Base-by-base conservation (phyloP, 257 asterid genomes). In the Solanum tarapatanum region DNA sequence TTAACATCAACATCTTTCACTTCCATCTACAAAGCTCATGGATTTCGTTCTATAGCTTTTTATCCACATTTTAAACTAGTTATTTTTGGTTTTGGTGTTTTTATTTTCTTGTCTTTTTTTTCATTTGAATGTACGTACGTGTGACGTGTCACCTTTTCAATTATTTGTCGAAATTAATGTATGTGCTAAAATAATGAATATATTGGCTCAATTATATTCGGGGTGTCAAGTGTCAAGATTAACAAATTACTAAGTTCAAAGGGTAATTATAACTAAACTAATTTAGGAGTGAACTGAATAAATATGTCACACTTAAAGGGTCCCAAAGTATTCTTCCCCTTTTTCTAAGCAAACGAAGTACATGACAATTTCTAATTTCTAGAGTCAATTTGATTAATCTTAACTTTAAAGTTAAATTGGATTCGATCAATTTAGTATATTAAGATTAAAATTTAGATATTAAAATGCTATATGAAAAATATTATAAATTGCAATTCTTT, bases 41-140 rank as follows among this genome's bases (percentile, higher is more conserved):
- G 83, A 87, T 84, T 77, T 84, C 51, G 41, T 90, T 13, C 69
- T 88, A 41, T 90, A 80, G 60, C 72, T 69, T 32, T 16, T 14
- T 30, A 17, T 19, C 39, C 82, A 35, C 39, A 85, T 94, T 48
- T 91, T 91, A 84, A 92, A 89, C 64, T 88, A 93, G 39, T 16
- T 30, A 8, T 16, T 30, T 32, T 84, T 60, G 88, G 88, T n/a
- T 77, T 79, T 14, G 3, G 64, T 24, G 6, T 79, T 11, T 41
- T 13, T 5, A 92, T 94, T 87, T 85, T 12, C 11, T 37, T 37
- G 1, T 37, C 1, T 94, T 58, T 16, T 76, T 39, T 76, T 77
- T 7, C 66, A 79, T 9, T 43, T 79, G 66, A 43, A 76, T 39
- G 35, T 39, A 43, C 10, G 36, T 41, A 55, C 64, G 10, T 51